Conservation (phyloP, 176 grass and related monocot species). For the Avena insularis region DNA sequence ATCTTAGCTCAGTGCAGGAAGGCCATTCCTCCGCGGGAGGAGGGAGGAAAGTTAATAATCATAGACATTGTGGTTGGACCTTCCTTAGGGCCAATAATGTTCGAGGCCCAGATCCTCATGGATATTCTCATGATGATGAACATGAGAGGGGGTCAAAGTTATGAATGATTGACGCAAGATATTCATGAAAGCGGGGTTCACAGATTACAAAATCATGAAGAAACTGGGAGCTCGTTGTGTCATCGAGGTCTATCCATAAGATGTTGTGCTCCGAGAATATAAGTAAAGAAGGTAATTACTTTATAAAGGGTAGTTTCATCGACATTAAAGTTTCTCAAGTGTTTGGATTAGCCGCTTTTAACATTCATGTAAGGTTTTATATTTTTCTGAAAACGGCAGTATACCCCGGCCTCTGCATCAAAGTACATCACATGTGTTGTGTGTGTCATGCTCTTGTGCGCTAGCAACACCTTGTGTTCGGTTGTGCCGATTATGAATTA, state of each 20-base stretch:
- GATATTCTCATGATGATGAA: slow-evolving; percentile 23
- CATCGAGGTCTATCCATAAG: slow-evolving; percentile 13
- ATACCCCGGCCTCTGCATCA: too few relatives aligned
- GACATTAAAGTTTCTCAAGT: neutral
- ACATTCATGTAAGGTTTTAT: too few relatives aligned
- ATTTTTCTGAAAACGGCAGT: too few relatives aligned
- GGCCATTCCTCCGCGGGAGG: neutral
- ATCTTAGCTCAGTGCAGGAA: slow-evolving; percentile 10
- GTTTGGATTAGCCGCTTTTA: too few relatives aligned
- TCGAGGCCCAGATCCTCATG: slow-evolving; percentile 5
- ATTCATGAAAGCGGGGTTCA: neutral
- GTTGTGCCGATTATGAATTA: too few relatives aligned
- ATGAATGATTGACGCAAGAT: neutral
- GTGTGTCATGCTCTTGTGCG: too few relatives aligned
- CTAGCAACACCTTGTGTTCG: too few relatives aligned
- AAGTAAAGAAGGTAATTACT: neutral
- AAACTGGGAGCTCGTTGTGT: neutral
- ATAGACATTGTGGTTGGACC: neutral
- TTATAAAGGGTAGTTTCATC: too few relatives aligned
- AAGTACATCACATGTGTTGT: too few relatives aligned
- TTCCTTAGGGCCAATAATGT: slow-evolving; percentile 1
- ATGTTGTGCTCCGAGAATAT: neutral
- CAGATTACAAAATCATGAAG: slow-evolving; percentile 24
- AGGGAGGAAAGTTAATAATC: slow-evolving; percentile 4
- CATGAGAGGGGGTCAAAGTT: neutral